These are phyloP conservation scores for Mycena belliarum DNA, from an alignment of 768 basidiomycete genomes.

Conservation along the genomic window DNA sequence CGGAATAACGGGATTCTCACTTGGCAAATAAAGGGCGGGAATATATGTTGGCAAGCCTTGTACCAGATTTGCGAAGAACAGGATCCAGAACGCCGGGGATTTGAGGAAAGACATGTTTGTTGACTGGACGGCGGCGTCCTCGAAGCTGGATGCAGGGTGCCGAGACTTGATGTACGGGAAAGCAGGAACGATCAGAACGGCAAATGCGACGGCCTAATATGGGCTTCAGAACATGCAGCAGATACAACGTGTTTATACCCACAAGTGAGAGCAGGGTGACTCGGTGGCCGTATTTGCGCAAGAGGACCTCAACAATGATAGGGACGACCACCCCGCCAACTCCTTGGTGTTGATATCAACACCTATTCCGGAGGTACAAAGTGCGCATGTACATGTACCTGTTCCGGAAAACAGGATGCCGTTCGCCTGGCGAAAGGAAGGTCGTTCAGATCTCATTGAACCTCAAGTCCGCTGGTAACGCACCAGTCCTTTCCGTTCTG, in stretches of 20 bases:
- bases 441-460: background rate
- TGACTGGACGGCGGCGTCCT: background rate
- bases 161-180: conserved; percentile 18
- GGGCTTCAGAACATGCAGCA: background rate
- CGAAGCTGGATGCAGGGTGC: conserved; percentile 1
- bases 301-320: conserved; percentile 12
- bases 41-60: conserved; percentile 18
- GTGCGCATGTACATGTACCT: conserved; percentile 7
- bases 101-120: conserved; percentile 6
- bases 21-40: conserved; percentile 14
- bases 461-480: background rate
- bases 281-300: conserved; percentile 13
- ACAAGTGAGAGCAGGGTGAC: conserved; percentile 15
- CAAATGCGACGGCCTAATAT: conserved; percentile 10
- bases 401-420: conserved; percentile 21
- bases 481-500: conserved; percentile 17
- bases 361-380: background rate
- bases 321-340: conserved; percentile 15
- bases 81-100: conserved; percentile 16
- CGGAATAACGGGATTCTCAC: background rate
- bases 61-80: conserved; percentile 9
- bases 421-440: conserved; percentile 13
- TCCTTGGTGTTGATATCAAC: background rate
- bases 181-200: conserved; percentile 6
- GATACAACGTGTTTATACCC: background rate